Evolutionary conservation across 768 basidiomycete genomes (phyloP).

Genomic region (Cubamyces lactineus): DNA sequence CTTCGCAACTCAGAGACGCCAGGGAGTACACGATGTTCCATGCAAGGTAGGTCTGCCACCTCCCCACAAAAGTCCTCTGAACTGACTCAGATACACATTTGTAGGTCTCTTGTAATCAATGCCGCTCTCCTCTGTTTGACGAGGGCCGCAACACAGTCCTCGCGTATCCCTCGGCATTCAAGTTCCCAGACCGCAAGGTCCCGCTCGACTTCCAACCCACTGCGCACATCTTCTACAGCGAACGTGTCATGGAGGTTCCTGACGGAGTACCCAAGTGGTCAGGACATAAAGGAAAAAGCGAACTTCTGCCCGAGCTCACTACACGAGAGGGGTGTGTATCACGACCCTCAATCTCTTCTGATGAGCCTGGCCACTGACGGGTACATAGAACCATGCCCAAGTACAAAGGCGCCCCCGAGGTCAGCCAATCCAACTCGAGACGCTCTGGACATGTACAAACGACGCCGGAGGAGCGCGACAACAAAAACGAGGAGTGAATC

Average conservation of each 20-base stretch:
- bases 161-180: conserved; percentile 36
- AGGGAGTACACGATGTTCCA: conserved; percentile 34
- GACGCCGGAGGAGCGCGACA: neutral
- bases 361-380: neutral
- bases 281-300: conserved; percentile 35
- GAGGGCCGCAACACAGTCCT: conserved; percentile 39
- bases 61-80: neutral
- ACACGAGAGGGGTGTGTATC: conserved; percentile 30
- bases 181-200: conserved; percentile 32
- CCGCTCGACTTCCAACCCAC: conserved; percentile 35
- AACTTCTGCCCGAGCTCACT: conserved; percentile 31
- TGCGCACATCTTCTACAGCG: conserved; percentile 36
- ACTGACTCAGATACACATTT: neutral
- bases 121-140: conserved; percentile 39
- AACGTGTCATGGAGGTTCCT: conserved; percentile 36
- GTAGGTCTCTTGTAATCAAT: conserved; percentile 35
- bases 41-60: conserved; percentile 32
- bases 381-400: conserved; percentile 27
- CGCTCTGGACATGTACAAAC: neutral
- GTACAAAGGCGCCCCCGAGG: conserved; percentile 34
- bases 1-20: conserved; percentile 33
- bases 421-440: neutral
- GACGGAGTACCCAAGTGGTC: conserved; percentile 37
- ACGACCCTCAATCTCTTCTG: neutral
- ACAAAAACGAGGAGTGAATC: neutral